phyloP scores from a whole-genome alignment of 805 yeast genomes.

The Candida nitratophila region DNA sequence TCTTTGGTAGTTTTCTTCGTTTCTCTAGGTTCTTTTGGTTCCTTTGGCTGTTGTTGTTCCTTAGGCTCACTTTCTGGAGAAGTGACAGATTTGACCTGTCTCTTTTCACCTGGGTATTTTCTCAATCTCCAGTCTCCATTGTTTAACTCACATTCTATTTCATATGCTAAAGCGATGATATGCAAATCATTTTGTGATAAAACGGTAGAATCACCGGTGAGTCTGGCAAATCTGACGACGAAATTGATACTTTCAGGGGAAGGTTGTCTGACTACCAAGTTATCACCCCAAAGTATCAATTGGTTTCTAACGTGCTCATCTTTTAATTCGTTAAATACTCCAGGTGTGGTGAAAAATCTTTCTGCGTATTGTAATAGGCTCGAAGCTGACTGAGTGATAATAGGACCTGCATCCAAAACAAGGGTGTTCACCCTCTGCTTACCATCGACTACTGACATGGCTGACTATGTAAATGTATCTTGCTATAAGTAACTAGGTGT shows the following conservation, averaged over 20 bases:
- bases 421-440: slow-evolving; percentile 38
- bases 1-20: no score
- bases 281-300: slow-evolving; percentile 73
- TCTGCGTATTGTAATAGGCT: slow-evolving; percentile 64
- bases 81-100: slow-evolving; percentile 17
- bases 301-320: slow-evolving; percentile 82
- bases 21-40: background rate
- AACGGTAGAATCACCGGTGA: slow-evolving; percentile 89
- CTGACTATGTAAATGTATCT: no score
- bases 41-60: slow-evolving; percentile 5
- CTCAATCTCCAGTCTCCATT: slow-evolving; percentile 68
- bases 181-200: slow-evolving; percentile 88
- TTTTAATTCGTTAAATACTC: slow-evolving; percentile 78
- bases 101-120: slow-evolving; percentile 61
- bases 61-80: slow-evolving; percentile 14
- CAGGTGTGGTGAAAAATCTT: slow-evolving; percentile 82
- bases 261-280: slow-evolving; percentile 71
- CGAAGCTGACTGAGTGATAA: slow-evolving; percentile 78
- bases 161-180: slow-evolving; percentile 85
- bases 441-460: background rate
- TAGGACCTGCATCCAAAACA: slow-evolving; percentile 91
- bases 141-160: slow-evolving; percentile 66
- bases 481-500: no score
- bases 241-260: slow-evolving; percentile 50
- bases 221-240: slow-evolving; percentile 69